phyloP scores from a whole-genome alignment of 495 filamentous ascomycete species.

The Tuber magnatum region DNA sequence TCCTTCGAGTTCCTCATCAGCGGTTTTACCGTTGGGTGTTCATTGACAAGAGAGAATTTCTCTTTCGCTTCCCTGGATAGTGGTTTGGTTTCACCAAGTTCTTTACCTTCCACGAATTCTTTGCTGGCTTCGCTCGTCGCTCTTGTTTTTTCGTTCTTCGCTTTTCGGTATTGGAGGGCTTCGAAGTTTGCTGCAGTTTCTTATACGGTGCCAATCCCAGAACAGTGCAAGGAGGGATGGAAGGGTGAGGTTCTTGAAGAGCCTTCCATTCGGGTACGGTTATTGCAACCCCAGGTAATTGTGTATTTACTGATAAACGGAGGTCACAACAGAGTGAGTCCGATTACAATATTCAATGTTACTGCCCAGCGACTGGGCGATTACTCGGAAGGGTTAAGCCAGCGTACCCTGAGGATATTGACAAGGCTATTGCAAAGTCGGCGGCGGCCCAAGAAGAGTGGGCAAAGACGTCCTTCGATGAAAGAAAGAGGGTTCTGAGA shows the following conservation, averaged over 20 bases:
- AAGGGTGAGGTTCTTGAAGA: slow-evolving; percentile 58
- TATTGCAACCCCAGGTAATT: neutral
- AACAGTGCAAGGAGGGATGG: slow-evolving; percentile 51
- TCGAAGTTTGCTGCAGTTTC: slow-evolving; percentile 45
- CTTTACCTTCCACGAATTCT: slow-evolving; percentile 25
- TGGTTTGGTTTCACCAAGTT: neutral
- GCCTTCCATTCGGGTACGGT: slow-evolving; percentile 49
- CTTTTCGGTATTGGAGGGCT: slow-evolving; percentile 43
- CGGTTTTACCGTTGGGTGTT: slow-evolving; percentile 39
- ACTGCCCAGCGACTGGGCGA: slow-evolving; percentile 80
- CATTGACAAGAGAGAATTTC: slow-evolving; percentile 30
- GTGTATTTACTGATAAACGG: slow-evolving; percentile 11
- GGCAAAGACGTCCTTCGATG: slow-evolving; percentile 67
- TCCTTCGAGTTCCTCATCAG: slow-evolving; percentile 39
- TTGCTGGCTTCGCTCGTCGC: slow-evolving; percentile 16
- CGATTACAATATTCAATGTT: slow-evolving; percentile 66
- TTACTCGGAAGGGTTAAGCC: slow-evolving; percentile 76
- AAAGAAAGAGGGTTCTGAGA: slow-evolving; percentile 71
- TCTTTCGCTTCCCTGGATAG: slow-evolving; percentile 26
- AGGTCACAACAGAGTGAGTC: slow-evolving; percentile 45
- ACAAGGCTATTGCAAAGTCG: slow-evolving; percentile 68
- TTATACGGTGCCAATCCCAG: slow-evolving; percentile 55
- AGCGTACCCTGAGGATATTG: slow-evolving; percentile 67
- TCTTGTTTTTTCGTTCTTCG: slow-evolving; percentile 24
- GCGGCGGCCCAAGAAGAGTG: slow-evolving; percentile 70